Evolutionary conservation across 2,329 filamentous ascomycete species (phyloP).

Genomic region (Epichloe festucae): DNA sequence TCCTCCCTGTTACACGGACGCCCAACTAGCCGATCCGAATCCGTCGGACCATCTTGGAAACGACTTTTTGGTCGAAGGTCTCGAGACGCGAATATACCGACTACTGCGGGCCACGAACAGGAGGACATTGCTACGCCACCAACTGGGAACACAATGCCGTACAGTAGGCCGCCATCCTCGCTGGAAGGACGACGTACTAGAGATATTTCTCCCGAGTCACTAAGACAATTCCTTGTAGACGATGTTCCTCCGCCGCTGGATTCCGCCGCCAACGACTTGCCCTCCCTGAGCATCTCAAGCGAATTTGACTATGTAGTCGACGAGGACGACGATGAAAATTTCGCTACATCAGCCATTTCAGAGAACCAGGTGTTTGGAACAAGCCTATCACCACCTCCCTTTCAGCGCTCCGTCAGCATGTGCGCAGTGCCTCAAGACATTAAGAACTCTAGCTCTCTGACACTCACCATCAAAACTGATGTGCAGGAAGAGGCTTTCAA

Average conservation of each 20-base stretch:
- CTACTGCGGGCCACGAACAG: background rate
- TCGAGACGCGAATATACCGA: background rate
- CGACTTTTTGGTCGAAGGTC: slow-evolving; percentile 34
- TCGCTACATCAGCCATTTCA: slow-evolving; percentile 38
- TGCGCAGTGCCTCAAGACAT: slow-evolving; percentile 9
- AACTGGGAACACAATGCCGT: background rate
- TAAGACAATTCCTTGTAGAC: slow-evolving; percentile 37
- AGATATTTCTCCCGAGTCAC: slow-evolving; percentile 43
- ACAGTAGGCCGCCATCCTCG: background rate
- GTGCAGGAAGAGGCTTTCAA: slow-evolving; percentile 7
- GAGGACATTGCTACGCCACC: background rate
- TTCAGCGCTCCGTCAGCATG: slow-evolving; percentile 23
- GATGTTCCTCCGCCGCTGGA: slow-evolving; percentile 22
- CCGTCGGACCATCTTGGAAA: slow-evolving; percentile 37
- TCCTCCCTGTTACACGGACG: slow-evolving; percentile 17
- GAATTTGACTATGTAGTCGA: slow-evolving; percentile 22
- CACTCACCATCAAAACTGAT: slow-evolving; percentile 11
- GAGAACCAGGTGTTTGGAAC: slow-evolving; percentile 32
- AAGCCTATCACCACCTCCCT: slow-evolving; percentile 40
- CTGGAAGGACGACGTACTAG: slow-evolving; percentile 32
- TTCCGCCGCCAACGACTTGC: slow-evolving; percentile 17
- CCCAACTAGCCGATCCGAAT: slow-evolving; percentile 35
- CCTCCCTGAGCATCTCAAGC: slow-evolving; percentile 22
- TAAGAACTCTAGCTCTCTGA: slow-evolving; percentile 13
- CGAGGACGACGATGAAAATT: slow-evolving; percentile 47